These are phyloP conservation scores for Prunus armeniaca DNA, from an alignment of 306 rosid genomes.

Conservation along the genomic window DNA sequence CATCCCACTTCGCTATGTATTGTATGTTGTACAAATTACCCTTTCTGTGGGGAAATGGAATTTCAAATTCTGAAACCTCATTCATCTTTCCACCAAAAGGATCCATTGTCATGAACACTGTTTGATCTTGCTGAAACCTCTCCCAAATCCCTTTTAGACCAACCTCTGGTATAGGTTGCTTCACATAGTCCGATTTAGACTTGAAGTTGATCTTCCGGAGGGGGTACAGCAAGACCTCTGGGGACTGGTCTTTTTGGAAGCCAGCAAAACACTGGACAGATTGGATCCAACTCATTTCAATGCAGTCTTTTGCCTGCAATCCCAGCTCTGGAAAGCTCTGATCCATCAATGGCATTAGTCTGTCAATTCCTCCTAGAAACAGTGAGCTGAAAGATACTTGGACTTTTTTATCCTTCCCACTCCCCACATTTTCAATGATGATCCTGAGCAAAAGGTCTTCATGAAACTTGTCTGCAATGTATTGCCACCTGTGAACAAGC, in stretches of 20 bases:
- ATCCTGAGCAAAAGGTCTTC: constrained; percentile 56
- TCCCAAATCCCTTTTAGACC: constrained; percentile 45
- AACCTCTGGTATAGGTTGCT: constrained; percentile 37
- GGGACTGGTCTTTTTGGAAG: constrained; percentile 22
- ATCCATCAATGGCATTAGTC: constrained; percentile 39
- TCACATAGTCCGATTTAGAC: constrained; percentile 57
- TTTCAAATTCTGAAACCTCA: constrained; percentile 40
- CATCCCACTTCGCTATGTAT: constrained; percentile 49
- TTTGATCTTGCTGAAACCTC: constrained; percentile 38
- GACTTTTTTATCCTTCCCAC: constrained; percentile 16
- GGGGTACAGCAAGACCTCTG: constrained; percentile 36
- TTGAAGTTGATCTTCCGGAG: constrained; percentile 41
- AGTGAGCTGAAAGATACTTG: constrained; percentile 29
- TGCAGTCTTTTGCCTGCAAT: constrained; percentile 48
- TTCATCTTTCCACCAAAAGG: constrained; percentile 58
- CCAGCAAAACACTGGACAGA: constrained; percentile 39
- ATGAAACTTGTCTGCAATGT: constrained; percentile 22
- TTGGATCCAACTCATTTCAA: constrained; percentile 55
- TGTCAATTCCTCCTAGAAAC: constrained; percentile 41
- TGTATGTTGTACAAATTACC: constrained; percentile 50
- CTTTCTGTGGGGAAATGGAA: constrained; percentile 59
- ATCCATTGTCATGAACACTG: constrained; percentile 40
- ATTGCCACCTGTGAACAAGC: constrained; percentile 45
- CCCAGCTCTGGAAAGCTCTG: constrained; percentile 49
- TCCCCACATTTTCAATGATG: constrained; percentile 32